phyloP scores from a whole-genome alignment of 371 early-diverging fungal genomes.

The Syncephalastrum monosporum region DNA sequence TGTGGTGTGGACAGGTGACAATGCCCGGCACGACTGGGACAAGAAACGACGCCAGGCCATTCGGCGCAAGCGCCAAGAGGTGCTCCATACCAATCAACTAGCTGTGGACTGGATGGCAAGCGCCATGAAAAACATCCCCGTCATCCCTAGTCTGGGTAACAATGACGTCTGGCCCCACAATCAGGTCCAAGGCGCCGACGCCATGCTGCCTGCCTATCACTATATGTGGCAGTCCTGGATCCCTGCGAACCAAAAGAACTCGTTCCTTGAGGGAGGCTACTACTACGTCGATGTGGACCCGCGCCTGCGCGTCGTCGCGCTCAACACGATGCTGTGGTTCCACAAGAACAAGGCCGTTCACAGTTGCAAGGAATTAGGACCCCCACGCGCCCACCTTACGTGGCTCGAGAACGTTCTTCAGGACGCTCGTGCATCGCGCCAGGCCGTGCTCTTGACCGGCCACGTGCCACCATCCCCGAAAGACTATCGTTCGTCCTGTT shows the following conservation, averaged over 20 bases:
- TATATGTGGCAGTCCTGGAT: constrained; percentile 60
- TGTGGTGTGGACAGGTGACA: constrained; percentile 83
- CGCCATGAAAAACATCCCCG: constrained; percentile 42
- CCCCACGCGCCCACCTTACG: constrained; percentile 64
- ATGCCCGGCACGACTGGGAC: constrained; percentile 79
- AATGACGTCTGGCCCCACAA: constrained; percentile 83
- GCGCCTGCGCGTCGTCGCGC: constrained; percentile 50
- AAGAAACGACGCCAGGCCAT: constrained; percentile 29
- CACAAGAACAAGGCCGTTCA: constrained; percentile 65
- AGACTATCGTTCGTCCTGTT: constrained; percentile 66
- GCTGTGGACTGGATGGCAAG: constrained; percentile 35
- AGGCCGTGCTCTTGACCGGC: constrained; percentile 63
- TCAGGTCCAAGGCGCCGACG: constrained; percentile 29
- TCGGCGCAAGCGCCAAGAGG: constrained; percentile 59
- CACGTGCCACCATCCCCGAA: constrained; percentile 74
- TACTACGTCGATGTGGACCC: constrained; percentile 56
- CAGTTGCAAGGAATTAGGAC: constrained; percentile 59
- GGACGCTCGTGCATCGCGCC: constrained; percentile 29
- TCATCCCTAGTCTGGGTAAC: constrained; percentile 74
- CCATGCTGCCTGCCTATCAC: constrained; percentile 37
- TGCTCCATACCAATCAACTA: constrained; percentile 50
- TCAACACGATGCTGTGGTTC: constrained; percentile 77
- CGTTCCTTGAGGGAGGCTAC: constrained; percentile 71
- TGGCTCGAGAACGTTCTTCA: constrained; percentile 69
- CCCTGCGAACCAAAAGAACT: constrained; percentile 52